Percentiles rank a stretch among this genome's conserved stretches.
Evolutionary conservation across 305 asterid genomes (phyloP).

Genomic region (Galium porrigens): DNA sequence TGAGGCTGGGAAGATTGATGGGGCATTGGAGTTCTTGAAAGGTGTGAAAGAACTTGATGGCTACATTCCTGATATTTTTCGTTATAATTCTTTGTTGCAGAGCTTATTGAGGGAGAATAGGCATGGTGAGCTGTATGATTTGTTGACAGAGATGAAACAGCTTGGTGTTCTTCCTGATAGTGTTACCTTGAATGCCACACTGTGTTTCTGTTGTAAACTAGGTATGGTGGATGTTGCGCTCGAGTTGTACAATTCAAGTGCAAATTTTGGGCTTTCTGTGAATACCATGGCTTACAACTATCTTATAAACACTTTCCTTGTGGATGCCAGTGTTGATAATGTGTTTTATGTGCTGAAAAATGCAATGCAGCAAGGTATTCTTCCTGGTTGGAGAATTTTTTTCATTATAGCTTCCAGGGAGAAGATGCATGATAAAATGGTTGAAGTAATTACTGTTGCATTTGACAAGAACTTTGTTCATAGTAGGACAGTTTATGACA

Average conservation of each 20-base stretch:
- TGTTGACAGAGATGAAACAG: constrained; percentile 65
- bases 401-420: constrained; percentile 41
- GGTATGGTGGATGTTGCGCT: constrained; percentile 59
- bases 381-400: constrained; percentile 44
- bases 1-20: constrained; percentile 45
- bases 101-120: constrained; percentile 59
- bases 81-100: constrained; percentile 40
- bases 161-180: constrained; percentile 38
- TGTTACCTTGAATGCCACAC: constrained; percentile 49
- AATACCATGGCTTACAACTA: constrained; percentile 57
- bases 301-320: constrained; percentile 53
- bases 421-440: constrained; percentile 56
- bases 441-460: constrained; percentile 40
- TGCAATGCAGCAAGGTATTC: constrained; percentile 44
- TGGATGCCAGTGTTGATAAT: constrained; percentile 38
- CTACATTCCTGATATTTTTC: constrained; percentile 50
- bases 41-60: constrained; percentile 39
- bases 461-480: constrained; percentile 35
- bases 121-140: constrained; percentile 49
- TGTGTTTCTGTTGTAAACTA: constrained; percentile 67
- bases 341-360: constrained; percentile 38
- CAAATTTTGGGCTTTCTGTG: constrained; percentile 54
- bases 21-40: constrained; percentile 50
- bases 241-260: constrained; percentile 49
- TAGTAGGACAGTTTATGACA: constrained; percentile 28